Percentiles rank a stretch among this genome's conserved stretches.
phyloP scores from a whole-genome alignment of 1,284 basidiomycete species.

The Moniliophthora roreri region DNA sequence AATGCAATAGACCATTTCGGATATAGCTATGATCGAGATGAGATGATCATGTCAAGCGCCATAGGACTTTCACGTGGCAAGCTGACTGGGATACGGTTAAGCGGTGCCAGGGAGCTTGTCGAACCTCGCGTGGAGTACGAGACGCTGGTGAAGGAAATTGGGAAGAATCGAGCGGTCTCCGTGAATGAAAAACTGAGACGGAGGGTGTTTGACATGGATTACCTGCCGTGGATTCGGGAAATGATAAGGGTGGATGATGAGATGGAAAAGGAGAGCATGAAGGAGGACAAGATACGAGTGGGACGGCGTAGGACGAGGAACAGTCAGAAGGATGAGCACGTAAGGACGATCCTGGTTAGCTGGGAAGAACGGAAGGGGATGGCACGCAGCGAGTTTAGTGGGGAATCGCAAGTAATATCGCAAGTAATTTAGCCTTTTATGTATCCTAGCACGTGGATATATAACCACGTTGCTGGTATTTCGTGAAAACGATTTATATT shows the following conservation, averaged over 20 bases:
- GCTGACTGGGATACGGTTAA: slow-evolving; percentile 28
- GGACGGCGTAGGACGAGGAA: slow-evolving; percentile 54
- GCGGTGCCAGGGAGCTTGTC: slow-evolving; percentile 28
- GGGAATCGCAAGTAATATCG: neutral
- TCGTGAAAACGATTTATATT: slow-evolving; percentile 2
- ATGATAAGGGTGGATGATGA: slow-evolving; percentile 74
- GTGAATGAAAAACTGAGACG: slow-evolving; percentile 30
- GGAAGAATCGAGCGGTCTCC: slow-evolving; percentile 26
- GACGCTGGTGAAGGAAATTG: slow-evolving; percentile 41
- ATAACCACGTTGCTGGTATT: slow-evolving; percentile 11
- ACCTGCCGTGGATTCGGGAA: slow-evolving; percentile 65
- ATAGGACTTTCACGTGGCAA: slow-evolving; percentile 45
- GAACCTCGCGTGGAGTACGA: slow-evolving; percentile 45
- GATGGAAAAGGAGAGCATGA: slow-evolving; percentile 24
- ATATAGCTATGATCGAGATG: slow-evolving; percentile 40
- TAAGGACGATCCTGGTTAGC: slow-evolving; percentile 40
- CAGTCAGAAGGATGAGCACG: slow-evolving; percentile 43
- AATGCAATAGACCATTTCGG: slow-evolving; percentile 14
- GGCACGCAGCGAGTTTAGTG: slow-evolving; percentile 23
- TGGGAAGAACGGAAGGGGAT: slow-evolving; percentile 32
- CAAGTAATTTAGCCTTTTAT: slow-evolving; percentile 19
- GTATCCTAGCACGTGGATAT: slow-evolving; percentile 13
- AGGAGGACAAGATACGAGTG: slow-evolving; percentile 20
- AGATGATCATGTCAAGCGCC: slow-evolving; percentile 45
- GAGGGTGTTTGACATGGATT: slow-evolving; percentile 59